Base-by-base conservation (phyloP, 2,329 filamentous ascomycete genomes). In the Sarocladium brachiariae region DNA sequence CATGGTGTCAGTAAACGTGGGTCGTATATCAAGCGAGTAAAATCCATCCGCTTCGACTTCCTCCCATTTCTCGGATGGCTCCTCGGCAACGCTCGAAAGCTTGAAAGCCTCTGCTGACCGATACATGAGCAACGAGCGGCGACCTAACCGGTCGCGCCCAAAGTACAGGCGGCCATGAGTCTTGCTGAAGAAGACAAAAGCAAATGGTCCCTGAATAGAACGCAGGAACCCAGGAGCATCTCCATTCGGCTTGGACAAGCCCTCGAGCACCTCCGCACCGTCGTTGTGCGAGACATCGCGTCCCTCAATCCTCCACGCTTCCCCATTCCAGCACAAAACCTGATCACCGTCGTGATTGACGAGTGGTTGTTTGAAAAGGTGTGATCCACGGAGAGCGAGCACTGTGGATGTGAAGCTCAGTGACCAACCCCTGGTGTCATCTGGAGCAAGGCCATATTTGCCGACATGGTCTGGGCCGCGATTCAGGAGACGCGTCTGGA, bases 251-350 rank as follows among this genome's bases (percentile, higher is more conserved):
- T 69, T 59, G 18, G 75, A 60, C 45, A 96, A 72, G 33, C 78
- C 61, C 30, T 73, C 61, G 60, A 92, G 83, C 16, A 97, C 72
- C 6, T 72, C 69, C 59, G 85, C 76, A 2, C 87, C 87, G 67
- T 99, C 93, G 62, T 96, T 96, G 52, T 83, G 87, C 5, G 61
- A 52, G n/a, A 96, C 72, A 1, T 65, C 59, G 9, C 75, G 59
- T 30, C 75, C 76, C 8, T 67, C 69, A 47, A 95, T 75, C 52
- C 78, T 84, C 93, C 93, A 99, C 1, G 90, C 92, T 65, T 99
- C 93, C 38, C 93, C 93, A 62, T 99, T 99, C 93, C 93, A 99
- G 75, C 92, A 96, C 2, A 99, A 74, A 1, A 88, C 72, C 1
- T 85, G 89, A 3, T 76, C 74, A 0, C 76, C 76, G 0, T 58